Evolutionary conservation across 2,329 filamentous ascomycete genomes (phyloP).

Genomic region (Alternaria metachromatica): DNA sequence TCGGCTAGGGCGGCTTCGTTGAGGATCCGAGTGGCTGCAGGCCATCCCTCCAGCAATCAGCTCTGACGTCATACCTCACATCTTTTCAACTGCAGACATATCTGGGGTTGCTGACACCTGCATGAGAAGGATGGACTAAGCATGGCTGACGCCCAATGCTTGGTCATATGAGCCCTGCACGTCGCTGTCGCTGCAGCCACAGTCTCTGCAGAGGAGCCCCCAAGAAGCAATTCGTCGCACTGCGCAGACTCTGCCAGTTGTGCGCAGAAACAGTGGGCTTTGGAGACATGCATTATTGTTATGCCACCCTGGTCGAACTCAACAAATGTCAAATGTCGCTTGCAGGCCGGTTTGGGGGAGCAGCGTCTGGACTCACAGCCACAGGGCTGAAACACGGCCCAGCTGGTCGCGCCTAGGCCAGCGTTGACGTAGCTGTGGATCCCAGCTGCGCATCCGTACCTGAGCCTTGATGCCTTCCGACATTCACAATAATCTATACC

Average conservation of each 20-base stretch:
- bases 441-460: slow-evolving; percentile 1
- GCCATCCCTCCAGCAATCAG: neutral
- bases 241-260: neutral
- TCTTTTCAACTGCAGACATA: neutral
- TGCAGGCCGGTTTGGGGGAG: neutral
- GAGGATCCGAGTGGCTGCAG: neutral
- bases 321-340: neutral
- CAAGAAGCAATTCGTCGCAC: neutral
- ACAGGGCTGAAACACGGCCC: slow-evolving; percentile 13
- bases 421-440: slow-evolving; percentile 9
- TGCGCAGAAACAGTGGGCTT: neutral
- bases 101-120: neutral
- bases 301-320: neutral
- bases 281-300: neutral
- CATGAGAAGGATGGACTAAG: neutral
- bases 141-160: neutral
- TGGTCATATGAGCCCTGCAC: neutral
- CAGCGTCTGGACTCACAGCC: neutral
- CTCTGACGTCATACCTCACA: neutral
- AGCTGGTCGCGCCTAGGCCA: slow-evolving; percentile 3
- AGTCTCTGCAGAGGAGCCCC: neutral
- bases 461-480: neutral
- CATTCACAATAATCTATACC: neutral
- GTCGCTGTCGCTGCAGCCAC: neutral
- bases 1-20: neutral